Conservation (phyloP, 331 rosid species). For the Quercus phellos region DNA sequence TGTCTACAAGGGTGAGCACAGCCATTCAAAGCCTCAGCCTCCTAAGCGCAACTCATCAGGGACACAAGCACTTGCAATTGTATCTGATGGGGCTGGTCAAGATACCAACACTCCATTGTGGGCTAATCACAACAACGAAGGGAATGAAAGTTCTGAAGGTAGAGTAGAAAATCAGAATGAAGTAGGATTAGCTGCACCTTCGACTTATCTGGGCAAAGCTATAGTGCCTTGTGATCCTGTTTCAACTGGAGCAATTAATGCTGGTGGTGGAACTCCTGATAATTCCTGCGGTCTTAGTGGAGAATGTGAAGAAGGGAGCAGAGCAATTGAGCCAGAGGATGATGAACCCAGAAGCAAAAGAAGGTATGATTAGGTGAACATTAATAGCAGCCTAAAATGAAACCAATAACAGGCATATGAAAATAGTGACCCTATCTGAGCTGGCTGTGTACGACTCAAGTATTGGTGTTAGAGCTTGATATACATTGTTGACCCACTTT, state of each 20-base stretch:
- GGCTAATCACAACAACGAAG: slow-evolving; percentile 42
- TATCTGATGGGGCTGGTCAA: slow-evolving; percentile 45
- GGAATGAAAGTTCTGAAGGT: slow-evolving; percentile 43
- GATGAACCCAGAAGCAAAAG: slow-evolving; percentile 58
- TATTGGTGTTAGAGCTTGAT: too few relatives aligned
- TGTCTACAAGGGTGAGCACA: slow-evolving; percentile 94
- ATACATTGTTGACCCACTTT: not conserved
- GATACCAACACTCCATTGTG: slow-evolving; percentile 30
- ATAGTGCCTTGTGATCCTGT: slow-evolving; percentile 31
- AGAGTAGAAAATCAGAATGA: slow-evolving; percentile 48
- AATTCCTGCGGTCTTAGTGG: slow-evolving; percentile 62
- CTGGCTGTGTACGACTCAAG: not conserved
- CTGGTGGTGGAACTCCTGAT: slow-evolving; percentile 44
- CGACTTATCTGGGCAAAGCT: slow-evolving; percentile 35
- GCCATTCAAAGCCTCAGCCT: slow-evolving; percentile 82
- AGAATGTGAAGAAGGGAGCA: slow-evolving; percentile 72
- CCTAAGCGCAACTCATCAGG: slow-evolving; percentile 52
- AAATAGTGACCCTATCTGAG: not conserved
- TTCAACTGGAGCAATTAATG: slow-evolving; percentile 20
- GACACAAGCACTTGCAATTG: slow-evolving; percentile 51
- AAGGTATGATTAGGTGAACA: slow-evolving; percentile 39
- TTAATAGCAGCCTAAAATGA: not conserved
- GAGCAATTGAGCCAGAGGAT: slow-evolving; percentile 46
- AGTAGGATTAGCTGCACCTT: slow-evolving; percentile 22
- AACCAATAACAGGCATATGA: not conserved